These are phyloP conservation scores for Hypomyces perniciosus DNA, from an alignment of 2,329 filamentous ascomycete species.

Conservation along the genomic window DNA sequence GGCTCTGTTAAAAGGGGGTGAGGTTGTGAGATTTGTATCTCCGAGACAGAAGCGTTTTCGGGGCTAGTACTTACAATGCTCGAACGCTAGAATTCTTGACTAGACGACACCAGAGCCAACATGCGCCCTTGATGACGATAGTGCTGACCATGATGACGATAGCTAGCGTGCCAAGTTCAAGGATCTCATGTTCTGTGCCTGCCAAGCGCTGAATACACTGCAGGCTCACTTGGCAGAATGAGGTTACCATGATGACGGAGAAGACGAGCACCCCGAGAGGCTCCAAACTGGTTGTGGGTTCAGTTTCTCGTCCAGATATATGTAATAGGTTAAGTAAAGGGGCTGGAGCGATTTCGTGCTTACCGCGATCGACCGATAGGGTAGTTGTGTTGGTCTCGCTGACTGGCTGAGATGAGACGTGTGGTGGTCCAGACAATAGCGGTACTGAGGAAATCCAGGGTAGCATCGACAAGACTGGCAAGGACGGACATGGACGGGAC, in stretches of 20 bases:
- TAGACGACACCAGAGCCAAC: constrained; percentile 82
- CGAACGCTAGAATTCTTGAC: constrained; percentile 84
- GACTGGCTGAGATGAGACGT: constrained; percentile 57
- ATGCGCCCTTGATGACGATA: constrained; percentile 72
- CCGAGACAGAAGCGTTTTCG: background rate
- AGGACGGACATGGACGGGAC: constrained; percentile 78
- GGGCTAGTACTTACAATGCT: constrained; percentile 49
- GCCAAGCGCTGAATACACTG: constrained; percentile 62
- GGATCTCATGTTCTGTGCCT: constrained; percentile 56
- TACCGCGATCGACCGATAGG: constrained; percentile 65
- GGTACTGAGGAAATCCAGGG: constrained; percentile 74
- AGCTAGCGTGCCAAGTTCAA: constrained; percentile 67
- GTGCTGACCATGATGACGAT: constrained; percentile 76
- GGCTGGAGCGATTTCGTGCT: constrained; percentile 14
- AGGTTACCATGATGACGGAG: constrained; percentile 80
- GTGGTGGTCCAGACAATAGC: constrained; percentile 77
- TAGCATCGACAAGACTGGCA: constrained; percentile 71
- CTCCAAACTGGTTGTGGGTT: constrained; percentile 51
- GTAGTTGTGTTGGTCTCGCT: constrained; percentile 68
- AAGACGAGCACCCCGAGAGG: constrained; percentile 77
- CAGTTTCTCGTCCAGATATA: constrained; percentile 12
- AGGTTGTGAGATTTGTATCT: background rate
- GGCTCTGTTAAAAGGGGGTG: constrained; percentile 28
- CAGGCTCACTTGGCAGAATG: constrained; percentile 71
- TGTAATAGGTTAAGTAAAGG: background rate